phyloP scores from a whole-genome alignment of 2,329 filamentous ascomycete genomes.

The Cytospora chrysosperma region DNA sequence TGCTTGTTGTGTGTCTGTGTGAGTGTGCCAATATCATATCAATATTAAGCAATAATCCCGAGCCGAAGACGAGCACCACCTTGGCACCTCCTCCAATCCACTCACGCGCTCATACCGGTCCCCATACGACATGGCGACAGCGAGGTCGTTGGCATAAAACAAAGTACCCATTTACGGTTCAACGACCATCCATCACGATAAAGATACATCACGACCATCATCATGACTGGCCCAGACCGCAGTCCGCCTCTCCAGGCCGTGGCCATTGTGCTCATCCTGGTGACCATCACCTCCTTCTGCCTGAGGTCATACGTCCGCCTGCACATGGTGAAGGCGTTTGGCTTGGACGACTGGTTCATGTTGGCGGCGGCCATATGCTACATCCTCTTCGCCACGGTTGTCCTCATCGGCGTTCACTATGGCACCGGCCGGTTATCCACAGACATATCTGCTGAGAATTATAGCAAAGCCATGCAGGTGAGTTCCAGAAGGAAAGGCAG shows the following conservation, averaged over 20 bases:
- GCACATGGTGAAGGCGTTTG: constrained; percentile 39
- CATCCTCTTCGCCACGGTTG: constrained; percentile 35
- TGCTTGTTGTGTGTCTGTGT: no score
- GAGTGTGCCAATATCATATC: no score
- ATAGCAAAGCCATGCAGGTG: constrained; percentile 37
- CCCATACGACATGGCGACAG: constrained; percentile 7
- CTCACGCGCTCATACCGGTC: not conserved
- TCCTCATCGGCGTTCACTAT: constrained; percentile 38
- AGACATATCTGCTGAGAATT: constrained; percentile 32
- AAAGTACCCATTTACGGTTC: not conserved
- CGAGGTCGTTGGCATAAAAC: constrained; percentile 5
- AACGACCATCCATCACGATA: no score
- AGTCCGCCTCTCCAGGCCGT: constrained; percentile 37
- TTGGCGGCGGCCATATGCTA: constrained; percentile 36
- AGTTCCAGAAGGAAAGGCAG: not conserved
- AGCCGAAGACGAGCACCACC: not conserved
- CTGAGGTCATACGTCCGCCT: constrained; percentile 38
- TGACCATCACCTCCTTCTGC: constrained; percentile 31
- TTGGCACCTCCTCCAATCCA: not conserved
- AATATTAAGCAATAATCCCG: not conserved
- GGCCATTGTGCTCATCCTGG: constrained; percentile 31
- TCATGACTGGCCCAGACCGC: constrained; percentile 30
- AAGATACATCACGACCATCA: not conserved
- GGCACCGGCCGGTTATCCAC: constrained; percentile 41
- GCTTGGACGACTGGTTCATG: constrained; percentile 42